Evolutionary conservation across 306 rosid genomes (phyloP).

Genomic region (Pachyrhizus erosus): DNA sequence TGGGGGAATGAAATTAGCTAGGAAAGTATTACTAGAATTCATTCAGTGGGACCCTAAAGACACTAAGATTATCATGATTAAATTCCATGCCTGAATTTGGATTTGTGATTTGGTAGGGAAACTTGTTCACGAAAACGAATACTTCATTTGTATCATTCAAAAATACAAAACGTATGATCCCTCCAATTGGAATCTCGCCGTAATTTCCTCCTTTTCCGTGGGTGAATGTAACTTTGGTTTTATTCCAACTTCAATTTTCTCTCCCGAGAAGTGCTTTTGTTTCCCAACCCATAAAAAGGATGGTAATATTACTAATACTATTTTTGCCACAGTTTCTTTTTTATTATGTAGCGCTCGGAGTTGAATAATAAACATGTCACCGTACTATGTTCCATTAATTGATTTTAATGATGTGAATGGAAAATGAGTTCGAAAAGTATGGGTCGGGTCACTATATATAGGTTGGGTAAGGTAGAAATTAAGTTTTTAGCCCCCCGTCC

Average conservation of each 20-base stretch:
- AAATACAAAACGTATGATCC: not conserved
- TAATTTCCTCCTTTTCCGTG: conserved; percentile 41
- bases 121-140: conserved; percentile 5
- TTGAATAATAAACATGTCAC: conserved; percentile 22
- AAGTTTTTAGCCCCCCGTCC: too few species aligned
- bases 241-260: not conserved
- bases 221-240: conserved; percentile 31
- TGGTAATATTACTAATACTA: not conserved
- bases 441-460: conserved; percentile 16
- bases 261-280: conserved; percentile 27
- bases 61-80: conserved; percentile 29
- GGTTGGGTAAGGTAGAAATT: conserved; percentile 34
- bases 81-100: not conserved
- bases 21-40: not conserved
- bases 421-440: conserved; percentile 23
- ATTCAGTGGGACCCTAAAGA: conserved; percentile 46
- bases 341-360: not conserved
- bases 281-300: conserved; percentile 27
- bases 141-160: not conserved
- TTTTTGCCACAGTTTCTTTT: conserved; percentile 8
- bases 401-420: conserved; percentile 5
- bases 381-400: not conserved
- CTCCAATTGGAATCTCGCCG: conserved; percentile 30
- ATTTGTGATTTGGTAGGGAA: not conserved
- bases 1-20: conserved; percentile 26